A percentile compares a stretch with the other conserved stretches of the same genome.
Evolutionary conservation across 768 basidiomycete species (phyloP).

Genomic region (Clathrus columnatus): DNA sequence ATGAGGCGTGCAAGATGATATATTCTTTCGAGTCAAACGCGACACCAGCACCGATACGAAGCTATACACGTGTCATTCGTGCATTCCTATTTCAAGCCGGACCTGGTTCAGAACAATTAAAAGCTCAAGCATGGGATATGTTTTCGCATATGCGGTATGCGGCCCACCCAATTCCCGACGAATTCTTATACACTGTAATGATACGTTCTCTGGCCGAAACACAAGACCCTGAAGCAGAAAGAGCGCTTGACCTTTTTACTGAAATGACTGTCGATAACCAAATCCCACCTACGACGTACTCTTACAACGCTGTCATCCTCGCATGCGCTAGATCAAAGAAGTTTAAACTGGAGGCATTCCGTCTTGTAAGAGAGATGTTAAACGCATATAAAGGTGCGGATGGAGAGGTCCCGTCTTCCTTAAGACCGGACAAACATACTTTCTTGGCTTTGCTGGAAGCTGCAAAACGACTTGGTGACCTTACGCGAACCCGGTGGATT

Average conservation of each 20-base stretch:
- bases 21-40: constrained; percentile 62
- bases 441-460: constrained; percentile 86
- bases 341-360: constrained; percentile 76
- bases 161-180: constrained; percentile 75
- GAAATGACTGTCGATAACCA: constrained; percentile 79
- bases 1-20: constrained; percentile 55
- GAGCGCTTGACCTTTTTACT: constrained; percentile 85
- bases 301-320: constrained; percentile 78
- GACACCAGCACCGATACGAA: constrained; percentile 56
- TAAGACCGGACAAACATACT: constrained; percentile 54
- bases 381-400: constrained; percentile 63
- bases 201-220: constrained; percentile 71
- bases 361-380: constrained; percentile 81
- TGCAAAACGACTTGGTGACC: constrained; percentile 78
- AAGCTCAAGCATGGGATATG: constrained; percentile 86
- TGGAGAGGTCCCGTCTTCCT: constrained; percentile 35
- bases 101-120: constrained; percentile 30
- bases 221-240: constrained; percentile 66
- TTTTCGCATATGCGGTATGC: constrained; percentile 95
- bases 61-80: constrained; percentile 64
- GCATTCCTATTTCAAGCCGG: constrained; percentile 40
- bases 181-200: constrained; percentile 71
- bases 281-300: constrained; percentile 51
- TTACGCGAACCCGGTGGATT: constrained; percentile 80
- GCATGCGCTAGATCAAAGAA: constrained; percentile 61